Evolutionary conservation across 1,284 basidiomycete genomes (phyloP).

Genomic region (Melampsora abietis-canadensis): DNA sequence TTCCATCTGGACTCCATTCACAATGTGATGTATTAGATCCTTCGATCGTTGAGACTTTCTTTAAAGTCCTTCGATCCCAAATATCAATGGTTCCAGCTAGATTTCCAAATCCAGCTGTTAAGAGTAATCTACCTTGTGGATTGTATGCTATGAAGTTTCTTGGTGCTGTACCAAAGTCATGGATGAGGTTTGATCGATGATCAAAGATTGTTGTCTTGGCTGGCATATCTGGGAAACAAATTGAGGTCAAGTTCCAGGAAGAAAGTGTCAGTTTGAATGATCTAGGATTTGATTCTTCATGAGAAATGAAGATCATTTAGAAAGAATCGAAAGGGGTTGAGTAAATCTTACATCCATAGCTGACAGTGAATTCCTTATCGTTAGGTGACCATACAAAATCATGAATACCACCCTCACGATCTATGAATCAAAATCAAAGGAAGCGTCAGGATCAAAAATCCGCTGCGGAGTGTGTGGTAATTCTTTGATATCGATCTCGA

Average conservation of each 20-base stretch:
- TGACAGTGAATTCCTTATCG: slow-evolving; percentile 83
- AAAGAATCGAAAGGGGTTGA: not conserved
- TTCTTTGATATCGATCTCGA: not conserved
- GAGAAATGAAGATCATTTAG: not conserved
- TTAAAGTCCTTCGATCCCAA: slow-evolving; percentile 79
- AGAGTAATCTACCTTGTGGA: slow-evolving; percentile 82
- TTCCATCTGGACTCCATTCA: slow-evolving; percentile 92
- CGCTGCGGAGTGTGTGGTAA: not conserved
- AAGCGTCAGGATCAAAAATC: not conserved
- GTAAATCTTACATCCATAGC: slow-evolving; percentile 81
- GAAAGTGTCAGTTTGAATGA: too few species aligned
- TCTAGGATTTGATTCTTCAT: not conserved
- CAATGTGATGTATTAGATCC: slow-evolving; percentile 89
- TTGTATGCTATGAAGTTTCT: slow-evolving; percentile 93
- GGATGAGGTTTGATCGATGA: slow-evolving; percentile 77
- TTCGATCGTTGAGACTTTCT: slow-evolving; percentile 79
- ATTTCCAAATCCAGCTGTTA: slow-evolving; percentile 92
- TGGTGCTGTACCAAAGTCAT: slow-evolving; percentile 85
- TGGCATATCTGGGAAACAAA: slow-evolving; percentile 71
- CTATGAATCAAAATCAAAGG: slow-evolving; percentile 52
- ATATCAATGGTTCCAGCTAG: slow-evolving; percentile 88
- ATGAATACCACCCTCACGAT: slow-evolving; percentile 96
- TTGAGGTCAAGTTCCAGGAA: not conserved
- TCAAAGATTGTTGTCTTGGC: slow-evolving; percentile 89
- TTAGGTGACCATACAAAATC: slow-evolving; percentile 97